Conservation (phyloP, 148 eudicot genomes). For the Silene conica region DNA sequence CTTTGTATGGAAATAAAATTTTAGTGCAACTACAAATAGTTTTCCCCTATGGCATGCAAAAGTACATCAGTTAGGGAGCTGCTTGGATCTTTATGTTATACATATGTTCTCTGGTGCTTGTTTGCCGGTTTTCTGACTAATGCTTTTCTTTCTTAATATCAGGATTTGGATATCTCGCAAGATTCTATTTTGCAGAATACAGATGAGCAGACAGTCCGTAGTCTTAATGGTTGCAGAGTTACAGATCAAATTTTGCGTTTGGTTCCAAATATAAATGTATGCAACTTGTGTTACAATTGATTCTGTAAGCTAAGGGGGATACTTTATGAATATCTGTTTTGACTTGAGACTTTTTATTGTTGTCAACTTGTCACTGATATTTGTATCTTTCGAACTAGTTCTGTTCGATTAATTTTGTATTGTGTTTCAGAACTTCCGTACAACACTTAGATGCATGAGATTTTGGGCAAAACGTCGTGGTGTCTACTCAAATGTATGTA, state of each 20-base stretch:
- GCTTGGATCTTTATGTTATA: slow-evolving; percentile 3
- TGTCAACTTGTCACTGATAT: background rate
- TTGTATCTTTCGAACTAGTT: background rate
- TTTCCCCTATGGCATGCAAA: background rate
- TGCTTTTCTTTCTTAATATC: slow-evolving; percentile 11
- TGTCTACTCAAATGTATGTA: slow-evolving; percentile 82
- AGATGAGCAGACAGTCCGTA: slow-evolving; percentile 84
- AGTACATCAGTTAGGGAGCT: background rate
- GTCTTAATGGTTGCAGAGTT: slow-evolving; percentile 95
- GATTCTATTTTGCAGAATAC: slow-evolving; percentile 79
- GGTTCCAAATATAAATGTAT: slow-evolving; percentile 83
- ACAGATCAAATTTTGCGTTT: slow-evolving; percentile 77
- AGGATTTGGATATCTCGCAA: slow-evolving; percentile 84
- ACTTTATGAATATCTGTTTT: background rate
- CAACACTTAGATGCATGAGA: slow-evolving; percentile 84
- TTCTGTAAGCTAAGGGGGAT: slow-evolving; percentile 3
- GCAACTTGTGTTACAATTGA: slow-evolving; percentile 9
- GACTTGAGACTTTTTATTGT: background rate
- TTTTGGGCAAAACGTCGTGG: slow-evolving; percentile 94
- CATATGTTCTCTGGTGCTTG: slow-evolving; percentile 9
- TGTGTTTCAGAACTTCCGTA: slow-evolving; percentile 63
- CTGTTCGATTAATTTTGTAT: background rate
- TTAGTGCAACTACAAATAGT: background rate
- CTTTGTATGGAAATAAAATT: background rate
- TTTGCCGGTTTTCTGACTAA: background rate